Conservation (phyloP, 306 rosid species). For the Hippophae gyantsensis region DNA sequence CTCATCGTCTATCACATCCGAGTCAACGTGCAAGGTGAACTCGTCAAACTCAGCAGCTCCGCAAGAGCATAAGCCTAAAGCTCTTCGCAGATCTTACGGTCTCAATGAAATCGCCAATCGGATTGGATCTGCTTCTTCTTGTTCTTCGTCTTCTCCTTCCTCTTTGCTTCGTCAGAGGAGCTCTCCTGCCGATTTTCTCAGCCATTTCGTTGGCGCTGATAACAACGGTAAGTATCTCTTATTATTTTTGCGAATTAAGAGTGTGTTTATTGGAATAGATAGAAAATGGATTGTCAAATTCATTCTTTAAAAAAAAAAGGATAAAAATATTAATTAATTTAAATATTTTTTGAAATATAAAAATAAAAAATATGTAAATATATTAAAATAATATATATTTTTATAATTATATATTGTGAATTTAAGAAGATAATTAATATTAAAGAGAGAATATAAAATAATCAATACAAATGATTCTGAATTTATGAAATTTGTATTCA, state of each 20-base stretch:
- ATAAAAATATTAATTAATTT: too few relatives aligned
- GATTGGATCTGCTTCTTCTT: slow-evolving; percentile 27
- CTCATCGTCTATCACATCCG: not conserved
- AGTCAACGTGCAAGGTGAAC: slow-evolving; percentile 25
- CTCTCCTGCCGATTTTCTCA: slow-evolving; percentile 81
- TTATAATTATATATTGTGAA: not conserved
- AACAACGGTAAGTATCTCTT: slow-evolving; percentile 26
- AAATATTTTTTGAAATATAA: too few relatives aligned
- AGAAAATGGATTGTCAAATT: too few relatives aligned
- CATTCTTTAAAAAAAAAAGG: too few relatives aligned
- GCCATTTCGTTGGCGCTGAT: slow-evolving; percentile 34
- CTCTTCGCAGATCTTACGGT: slow-evolving; percentile 35
- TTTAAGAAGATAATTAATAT: too few relatives aligned
- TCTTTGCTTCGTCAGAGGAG: slow-evolving; percentile 77
- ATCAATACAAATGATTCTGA: too few relatives aligned
- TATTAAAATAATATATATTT: not conserved
- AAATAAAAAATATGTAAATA: too few relatives aligned
- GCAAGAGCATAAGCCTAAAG: not conserved
- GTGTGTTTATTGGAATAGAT: not conserved
- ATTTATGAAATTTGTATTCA: too few relatives aligned
- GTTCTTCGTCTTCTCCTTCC: slow-evolving; percentile 26
- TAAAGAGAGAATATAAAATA: too few relatives aligned
- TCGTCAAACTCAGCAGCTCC: not conserved
- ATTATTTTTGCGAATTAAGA: not conserved
- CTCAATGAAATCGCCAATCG: slow-evolving; percentile 20